A percentile compares a stretch with the other conserved stretches of the same genome.
Evolutionary conservation across 192 early-diverging fungal genomes (phyloP).

Genomic region (Pilaira anomala): DNA sequence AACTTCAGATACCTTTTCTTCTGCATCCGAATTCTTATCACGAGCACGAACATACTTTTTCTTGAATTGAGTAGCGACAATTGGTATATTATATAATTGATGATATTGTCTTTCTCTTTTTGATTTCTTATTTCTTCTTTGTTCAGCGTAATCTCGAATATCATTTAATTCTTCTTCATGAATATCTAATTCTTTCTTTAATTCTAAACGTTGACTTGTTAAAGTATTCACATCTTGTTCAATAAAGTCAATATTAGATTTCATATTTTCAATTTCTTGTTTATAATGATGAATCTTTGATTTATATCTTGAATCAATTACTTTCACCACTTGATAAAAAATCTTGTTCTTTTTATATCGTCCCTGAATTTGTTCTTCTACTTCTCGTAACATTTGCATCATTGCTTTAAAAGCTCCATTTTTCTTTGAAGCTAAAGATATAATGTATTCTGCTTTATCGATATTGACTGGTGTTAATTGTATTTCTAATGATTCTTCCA

Average conservation of each 20-base stretch:
- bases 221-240: background rate
- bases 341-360: conserved; percentile 7
- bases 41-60: conserved; percentile 29
- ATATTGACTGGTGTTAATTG: background rate
- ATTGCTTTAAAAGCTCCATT: conserved; percentile 1
- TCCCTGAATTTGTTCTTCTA: conserved; percentile 2
- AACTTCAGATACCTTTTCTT: conserved; percentile 24
- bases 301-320: background rate
- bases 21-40: conserved; percentile 26
- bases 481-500: too few species aligned
- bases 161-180: conserved; percentile 14
- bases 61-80: conserved; percentile 17
- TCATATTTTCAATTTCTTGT: conserved; percentile 15
- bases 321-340: background rate
- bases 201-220: background rate
- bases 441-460: background rate
- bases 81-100: conserved; percentile 23
- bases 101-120: conserved; percentile 28
- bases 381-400: conserved; percentile 9
- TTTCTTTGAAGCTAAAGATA: background rate
- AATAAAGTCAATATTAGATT: background rate
- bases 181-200: background rate
- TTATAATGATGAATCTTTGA: background rate
- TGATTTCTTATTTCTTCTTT: conserved; percentile 19
- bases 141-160: conserved; percentile 22